These are phyloP conservation scores for Ilex paraguariensis DNA, from an alignment of 305 asterid species.

Conservation along the genomic window DNA sequence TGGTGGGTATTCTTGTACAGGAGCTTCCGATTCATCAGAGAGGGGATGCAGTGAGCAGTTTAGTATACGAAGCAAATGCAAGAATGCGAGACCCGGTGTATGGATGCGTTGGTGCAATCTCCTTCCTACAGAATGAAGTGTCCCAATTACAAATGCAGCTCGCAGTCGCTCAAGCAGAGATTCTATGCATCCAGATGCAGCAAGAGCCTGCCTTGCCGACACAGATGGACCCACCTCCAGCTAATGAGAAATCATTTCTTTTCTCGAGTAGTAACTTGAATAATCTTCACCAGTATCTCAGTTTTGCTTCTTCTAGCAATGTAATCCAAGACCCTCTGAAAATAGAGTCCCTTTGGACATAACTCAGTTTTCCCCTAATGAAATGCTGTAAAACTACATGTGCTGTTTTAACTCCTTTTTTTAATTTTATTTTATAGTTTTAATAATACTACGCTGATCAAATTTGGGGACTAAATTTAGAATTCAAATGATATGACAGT, in stretches of 20 bases:
- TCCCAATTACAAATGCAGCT: slow-evolving; percentile 66
- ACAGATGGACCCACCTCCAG: slow-evolving; percentile 18
- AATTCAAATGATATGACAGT: too few species aligned
- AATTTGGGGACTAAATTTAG: too few species aligned
- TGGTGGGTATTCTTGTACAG: slow-evolving; percentile 14
- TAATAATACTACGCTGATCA: too few species aligned
- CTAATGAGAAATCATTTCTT: slow-evolving; percentile 27
- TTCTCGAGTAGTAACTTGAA: slow-evolving; percentile 21
- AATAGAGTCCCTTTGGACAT: slow-evolving; percentile 62
- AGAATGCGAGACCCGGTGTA: slow-evolving; percentile 62
- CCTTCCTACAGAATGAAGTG: slow-evolving; percentile 57
- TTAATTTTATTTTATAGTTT: too few species aligned
- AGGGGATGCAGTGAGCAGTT: slow-evolving; percentile 59
- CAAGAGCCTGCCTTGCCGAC: slow-evolving; percentile 27
- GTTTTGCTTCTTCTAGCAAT: slow-evolving; percentile 38
- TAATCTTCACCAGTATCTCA: slow-evolving; percentile 46
- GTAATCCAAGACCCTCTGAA: slow-evolving; percentile 59
- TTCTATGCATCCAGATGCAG: slow-evolving; percentile 60
- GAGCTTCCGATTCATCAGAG: slow-evolving; percentile 58
- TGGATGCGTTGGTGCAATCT: slow-evolving; percentile 68
- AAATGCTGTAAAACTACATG: too few species aligned
- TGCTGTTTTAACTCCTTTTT: not conserved
- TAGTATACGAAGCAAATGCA: slow-evolving; percentile 65
- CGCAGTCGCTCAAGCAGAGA: slow-evolving; percentile 65
- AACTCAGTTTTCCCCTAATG: not conserved